These are phyloP conservation scores for Cyberlindnera lachancei DNA, from an alignment of 805 yeast genomes.

Conservation along the genomic window DNA sequence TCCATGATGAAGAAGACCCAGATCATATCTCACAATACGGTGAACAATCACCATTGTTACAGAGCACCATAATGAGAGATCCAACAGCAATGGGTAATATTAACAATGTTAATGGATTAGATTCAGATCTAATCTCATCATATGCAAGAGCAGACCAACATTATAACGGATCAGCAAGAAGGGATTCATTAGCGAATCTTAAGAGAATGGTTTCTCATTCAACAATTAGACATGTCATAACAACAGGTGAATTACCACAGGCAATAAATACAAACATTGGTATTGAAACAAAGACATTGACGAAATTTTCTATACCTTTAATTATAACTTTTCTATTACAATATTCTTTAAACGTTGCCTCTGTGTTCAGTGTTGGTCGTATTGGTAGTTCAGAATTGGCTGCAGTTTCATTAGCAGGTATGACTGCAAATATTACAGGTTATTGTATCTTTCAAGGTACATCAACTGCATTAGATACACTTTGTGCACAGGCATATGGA, in stretches of 20 bases:
- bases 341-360: constrained; percentile 67
- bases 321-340: constrained; percentile 62
- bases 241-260: constrained; percentile 19
- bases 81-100: too few species aligned
- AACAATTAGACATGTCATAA: constrained; percentile 19
- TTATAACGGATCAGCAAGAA: too few species aligned
- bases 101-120: too few species aligned
- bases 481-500: constrained; percentile 75
- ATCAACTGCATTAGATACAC: constrained; percentile 71
- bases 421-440: constrained; percentile 74
- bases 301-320: constrained; percentile 50
- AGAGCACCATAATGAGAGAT: constrained; percentile 5
- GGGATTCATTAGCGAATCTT: constrained; percentile 18
- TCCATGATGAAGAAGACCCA: constrained; percentile 3
- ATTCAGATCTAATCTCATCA: constrained; percentile 14
- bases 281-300: constrained; percentile 35
- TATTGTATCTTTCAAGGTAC: constrained; percentile 71
- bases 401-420: constrained; percentile 66
- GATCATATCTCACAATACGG: too few species aligned
- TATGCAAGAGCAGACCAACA: too few species aligned
- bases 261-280: constrained; percentile 22
- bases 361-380: constrained; percentile 71
- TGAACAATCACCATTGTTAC: constrained; percentile 18
- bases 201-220: constrained; percentile 20
- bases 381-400: constrained; percentile 67